A percentile compares a stretch with the other conserved stretches of the same genome.
Conservation (phyloP, 1,284 basidiomycete genomes). For the Pseudozyma flocculosa region DNA sequence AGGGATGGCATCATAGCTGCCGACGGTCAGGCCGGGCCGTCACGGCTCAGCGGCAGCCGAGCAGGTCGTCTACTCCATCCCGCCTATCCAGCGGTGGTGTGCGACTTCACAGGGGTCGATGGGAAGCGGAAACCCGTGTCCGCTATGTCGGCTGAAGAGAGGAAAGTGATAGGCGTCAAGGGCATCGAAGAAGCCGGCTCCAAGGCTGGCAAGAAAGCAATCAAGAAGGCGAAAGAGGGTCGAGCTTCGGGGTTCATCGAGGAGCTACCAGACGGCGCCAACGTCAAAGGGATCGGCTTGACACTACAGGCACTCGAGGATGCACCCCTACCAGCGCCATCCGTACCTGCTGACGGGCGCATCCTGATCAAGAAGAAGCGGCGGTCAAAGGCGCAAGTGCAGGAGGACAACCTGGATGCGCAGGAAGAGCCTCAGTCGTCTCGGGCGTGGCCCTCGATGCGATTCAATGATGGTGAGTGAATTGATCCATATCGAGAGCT, state of each 20-base stretch:
- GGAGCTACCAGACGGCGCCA: slow-evolving; percentile 14
- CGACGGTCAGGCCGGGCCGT: slow-evolving; percentile 1
- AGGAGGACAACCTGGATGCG: not conserved
- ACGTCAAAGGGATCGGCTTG: slow-evolving; percentile 20
- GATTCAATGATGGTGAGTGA: not conserved
- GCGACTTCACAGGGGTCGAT: slow-evolving; percentile 51
- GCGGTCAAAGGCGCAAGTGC: not conserved
- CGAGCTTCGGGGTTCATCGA: too few relatives aligned
- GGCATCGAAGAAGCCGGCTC: not conserved
- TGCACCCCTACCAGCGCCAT: not conserved
- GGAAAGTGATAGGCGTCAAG: slow-evolving; percentile 14
- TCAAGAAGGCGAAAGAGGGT: slow-evolving; percentile 17
- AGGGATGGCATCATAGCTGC: not conserved
- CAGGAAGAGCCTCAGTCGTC: too few relatives aligned
- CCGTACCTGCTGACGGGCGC: not conserved
- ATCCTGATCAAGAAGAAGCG: not conserved
- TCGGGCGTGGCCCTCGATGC: not conserved
- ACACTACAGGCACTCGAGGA: not conserved
- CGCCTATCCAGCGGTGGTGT: slow-evolving; percentile 23
- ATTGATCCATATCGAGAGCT: too few relatives aligned
- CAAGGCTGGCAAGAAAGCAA: slow-evolving; percentile 4
- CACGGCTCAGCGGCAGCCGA: slow-evolving; percentile 8
- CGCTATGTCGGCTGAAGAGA: slow-evolving; percentile 8
- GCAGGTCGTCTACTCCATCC: slow-evolving; percentile 24
- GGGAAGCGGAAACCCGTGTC: slow-evolving; percentile 21